These are phyloP conservation scores for Lachnellula occidentalis DNA, from an alignment of 2,329 filamentous ascomycete species.

Conservation along the genomic window DNA sequence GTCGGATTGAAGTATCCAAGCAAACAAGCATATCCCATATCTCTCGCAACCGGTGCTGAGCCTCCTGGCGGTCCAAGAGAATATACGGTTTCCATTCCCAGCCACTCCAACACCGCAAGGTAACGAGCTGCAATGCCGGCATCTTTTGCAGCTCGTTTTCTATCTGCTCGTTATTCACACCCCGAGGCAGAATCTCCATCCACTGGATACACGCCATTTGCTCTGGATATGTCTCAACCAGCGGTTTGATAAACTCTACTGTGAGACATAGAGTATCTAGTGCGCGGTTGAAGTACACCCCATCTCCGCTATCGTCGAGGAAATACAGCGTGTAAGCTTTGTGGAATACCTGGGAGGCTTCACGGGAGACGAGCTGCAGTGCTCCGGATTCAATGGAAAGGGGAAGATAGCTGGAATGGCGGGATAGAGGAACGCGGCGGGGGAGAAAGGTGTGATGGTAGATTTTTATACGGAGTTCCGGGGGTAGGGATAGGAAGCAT, in stretches of 20 bases:
- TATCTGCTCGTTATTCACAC: background rate
- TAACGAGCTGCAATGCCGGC: background rate
- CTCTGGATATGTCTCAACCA: background rate
- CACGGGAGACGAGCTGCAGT: conserved; percentile 9
- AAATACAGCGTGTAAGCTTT: background rate
- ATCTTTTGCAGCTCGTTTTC: background rate
- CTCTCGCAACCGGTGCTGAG: too few species aligned
- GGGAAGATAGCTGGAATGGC: background rate
- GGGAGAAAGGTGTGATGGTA: conserved; percentile 11
- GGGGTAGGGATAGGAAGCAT: conserved; percentile 11
- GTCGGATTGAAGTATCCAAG: too few species aligned
- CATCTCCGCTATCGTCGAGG: background rate
- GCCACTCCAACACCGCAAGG: too few species aligned
- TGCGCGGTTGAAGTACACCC: conserved; percentile 12
- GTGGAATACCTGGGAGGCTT: conserved; percentile 2
- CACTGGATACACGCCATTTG: background rate
- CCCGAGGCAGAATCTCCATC: background rate
- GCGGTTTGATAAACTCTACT: background rate
- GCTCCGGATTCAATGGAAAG: background rate
- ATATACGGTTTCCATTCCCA: too few species aligned
- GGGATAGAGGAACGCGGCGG: conserved; percentile 53
- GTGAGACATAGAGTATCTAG: conserved; percentile 2
- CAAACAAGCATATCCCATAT: too few species aligned
- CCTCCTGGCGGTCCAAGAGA: too few species aligned
- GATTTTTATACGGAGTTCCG: conserved; percentile 14